These are phyloP conservation scores for Pyrenopolyporus hunteri DNA, from an alignment of 495 filamentous ascomycete species.

Conservation along the genomic window DNA sequence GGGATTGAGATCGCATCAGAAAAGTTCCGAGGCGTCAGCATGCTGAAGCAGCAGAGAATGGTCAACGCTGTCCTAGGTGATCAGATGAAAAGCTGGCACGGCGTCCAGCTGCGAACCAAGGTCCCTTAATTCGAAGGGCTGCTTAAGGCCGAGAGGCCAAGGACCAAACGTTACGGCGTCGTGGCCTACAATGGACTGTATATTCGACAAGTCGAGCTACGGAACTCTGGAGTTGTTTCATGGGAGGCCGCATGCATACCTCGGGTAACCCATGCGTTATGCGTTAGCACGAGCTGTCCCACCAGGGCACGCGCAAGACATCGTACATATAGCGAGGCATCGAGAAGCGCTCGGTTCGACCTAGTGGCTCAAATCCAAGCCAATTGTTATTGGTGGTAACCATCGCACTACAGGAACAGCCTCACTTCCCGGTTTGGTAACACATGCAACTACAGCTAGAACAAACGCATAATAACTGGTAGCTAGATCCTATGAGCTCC, in stretches of 20 bases:
- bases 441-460: too few species aligned
- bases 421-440: too few species aligned
- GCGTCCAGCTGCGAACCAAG: conserved; percentile 71
- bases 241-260: neutral
- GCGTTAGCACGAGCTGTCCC: too few species aligned
- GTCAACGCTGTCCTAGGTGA: conserved; percentile 72
- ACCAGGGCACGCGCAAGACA: neutral
- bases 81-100: conserved; percentile 77
- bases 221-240: neutral
- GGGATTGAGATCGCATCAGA: conserved; percentile 70
- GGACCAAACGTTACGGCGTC: neutral
- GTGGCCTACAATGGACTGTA: neutral
- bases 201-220: neutral
- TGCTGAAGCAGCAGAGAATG: conserved; percentile 75
- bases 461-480: too few species aligned
- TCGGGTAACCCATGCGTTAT: neutral
- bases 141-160: neutral
- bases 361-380: neutral
- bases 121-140: conserved; percentile 36
- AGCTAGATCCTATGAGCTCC: too few species aligned
- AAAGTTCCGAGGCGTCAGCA: conserved; percentile 66
- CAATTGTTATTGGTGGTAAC: too few species aligned
- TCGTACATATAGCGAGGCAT: conserved; percentile 5
- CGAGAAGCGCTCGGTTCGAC: neutral
- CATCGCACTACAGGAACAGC: too few species aligned